phyloP scores from a whole-genome alignment of 2,329 filamentous ascomycete species.

The Phyllosticta paracitricarpa region DNA sequence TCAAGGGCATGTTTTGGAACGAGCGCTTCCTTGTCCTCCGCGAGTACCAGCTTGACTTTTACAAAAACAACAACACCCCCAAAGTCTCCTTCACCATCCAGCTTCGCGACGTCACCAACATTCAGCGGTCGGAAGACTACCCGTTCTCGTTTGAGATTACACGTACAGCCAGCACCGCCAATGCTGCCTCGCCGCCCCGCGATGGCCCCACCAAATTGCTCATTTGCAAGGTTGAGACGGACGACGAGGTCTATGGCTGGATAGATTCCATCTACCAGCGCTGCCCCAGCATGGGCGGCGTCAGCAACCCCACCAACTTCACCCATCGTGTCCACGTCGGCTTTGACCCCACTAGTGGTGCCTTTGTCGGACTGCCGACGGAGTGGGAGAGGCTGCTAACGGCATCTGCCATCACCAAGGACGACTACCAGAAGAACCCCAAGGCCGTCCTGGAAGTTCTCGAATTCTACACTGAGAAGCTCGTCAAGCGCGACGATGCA shows the following conservation, averaged over 20 bases:
- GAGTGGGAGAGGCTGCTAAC: conserved; percentile 98
- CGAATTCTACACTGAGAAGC: conserved; percentile 72
- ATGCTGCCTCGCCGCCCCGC: conserved; percentile 55
- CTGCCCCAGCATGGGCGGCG: conserved; percentile 93
- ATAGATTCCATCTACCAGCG: conserved; percentile 96
- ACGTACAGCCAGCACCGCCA: conserved; percentile 53
- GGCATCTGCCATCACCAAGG: conserved; percentile 93
- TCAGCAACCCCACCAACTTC: conserved; percentile 98
- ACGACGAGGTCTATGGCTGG: conserved; percentile 97
- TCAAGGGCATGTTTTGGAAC: conserved; percentile 75
- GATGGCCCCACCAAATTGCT: conserved; percentile 75
- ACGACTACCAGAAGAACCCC: conserved; percentile 96
- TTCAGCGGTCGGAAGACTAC: conserved; percentile 82
- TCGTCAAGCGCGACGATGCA: conserved; percentile 65
- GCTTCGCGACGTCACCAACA: conserved; percentile 78
- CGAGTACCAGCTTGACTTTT: conserved; percentile 87
- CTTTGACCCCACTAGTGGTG: conserved; percentile 89
- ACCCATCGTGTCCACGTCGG: conserved; percentile 94
- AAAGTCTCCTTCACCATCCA: conserved; percentile 81
- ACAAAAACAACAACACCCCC: conserved; percentile 73
- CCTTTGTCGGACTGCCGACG: conserved; percentile 85
- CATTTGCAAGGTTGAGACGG: conserved; percentile 86
- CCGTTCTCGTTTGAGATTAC: conserved; percentile 93
- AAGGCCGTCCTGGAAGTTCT: conserved; percentile 60
- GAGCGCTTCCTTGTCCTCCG: conserved; percentile 85